A percentile compares a stretch with the other conserved stretches of the same genome.
phyloP scores from a whole-genome alignment of 257 asterid genomes.

The Schizonepeta tenuifolia region DNA sequence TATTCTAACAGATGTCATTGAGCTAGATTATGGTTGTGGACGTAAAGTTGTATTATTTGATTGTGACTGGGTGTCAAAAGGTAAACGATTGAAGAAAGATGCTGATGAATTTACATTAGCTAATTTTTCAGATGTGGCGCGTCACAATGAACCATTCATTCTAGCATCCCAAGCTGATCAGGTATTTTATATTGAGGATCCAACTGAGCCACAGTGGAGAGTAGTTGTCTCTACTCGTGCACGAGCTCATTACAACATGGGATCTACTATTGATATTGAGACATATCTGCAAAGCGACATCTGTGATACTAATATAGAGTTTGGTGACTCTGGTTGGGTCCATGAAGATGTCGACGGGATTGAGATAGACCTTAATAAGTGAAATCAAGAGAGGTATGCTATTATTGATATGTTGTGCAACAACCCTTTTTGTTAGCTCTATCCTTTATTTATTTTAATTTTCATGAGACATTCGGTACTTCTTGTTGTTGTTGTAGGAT shows the following conservation, averaged over 20 bases:
- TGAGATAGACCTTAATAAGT: background rate
- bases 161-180: too few relatives aligned
- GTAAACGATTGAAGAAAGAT: background rate
- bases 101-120: background rate
- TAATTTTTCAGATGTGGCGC: background rate
- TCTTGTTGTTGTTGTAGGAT: too few relatives aligned
- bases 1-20: too few relatives aligned
- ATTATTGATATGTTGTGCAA: too few relatives aligned
- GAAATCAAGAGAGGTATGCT: background rate
- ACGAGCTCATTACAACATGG: background rate
- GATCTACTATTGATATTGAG: background rate
- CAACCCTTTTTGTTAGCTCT: too few relatives aligned
- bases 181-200: too few relatives aligned
- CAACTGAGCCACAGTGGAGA: background rate
- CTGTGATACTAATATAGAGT: background rate
- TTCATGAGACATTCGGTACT: too few relatives aligned
- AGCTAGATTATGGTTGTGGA: too few relatives aligned
- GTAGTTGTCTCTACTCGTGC: background rate
- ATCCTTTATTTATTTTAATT: too few relatives aligned
- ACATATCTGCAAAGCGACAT: background rate
- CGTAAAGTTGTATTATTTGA: too few relatives aligned
- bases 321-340: background rate
- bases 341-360: background rate
- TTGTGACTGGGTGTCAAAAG: background rate
- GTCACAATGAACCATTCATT: background rate